Base-by-base conservation (phyloP, 176 grass and related monocot genomes). In the Themeda triandra region DNA sequence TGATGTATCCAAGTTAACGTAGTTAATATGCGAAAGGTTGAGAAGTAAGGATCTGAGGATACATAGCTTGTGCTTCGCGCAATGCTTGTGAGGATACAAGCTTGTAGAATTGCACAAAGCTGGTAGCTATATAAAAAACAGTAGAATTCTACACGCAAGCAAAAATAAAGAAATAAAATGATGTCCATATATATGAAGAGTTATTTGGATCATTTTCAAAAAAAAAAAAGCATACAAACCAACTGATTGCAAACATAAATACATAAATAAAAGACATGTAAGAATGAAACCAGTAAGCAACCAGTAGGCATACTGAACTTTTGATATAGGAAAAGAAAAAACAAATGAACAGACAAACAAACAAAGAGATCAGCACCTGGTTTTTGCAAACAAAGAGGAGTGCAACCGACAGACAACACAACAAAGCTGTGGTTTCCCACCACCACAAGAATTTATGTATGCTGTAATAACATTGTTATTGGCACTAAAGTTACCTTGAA, bases 381-480 rank as follows among this genome's bases (percentile, higher is more conserved):
- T 40, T 32, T 63, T 25, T 63, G 18, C 33, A 89, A 63, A 82
- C 21, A 71, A 53, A 42, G 2, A 33, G 10, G 54, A 51, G 48
- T 32, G 41, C 40, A 76, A 76, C 62, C 11, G 54, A 64, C 29
- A 28, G 30, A 76, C 30, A 40, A 6, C 15, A 29, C 49, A 78
- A 30, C 58, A 13, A 17, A 66, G 2, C 21, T 66, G 48, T 58
- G 73, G 25, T 77, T 64, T 54, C 19, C 31, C 32, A 19, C 13
- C 41, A 77, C 33, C 30, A 36, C 9, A 66, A 86, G 53, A 90
- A 66, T 82, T 73, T 58, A 65, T 85, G 42, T 66, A 29, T 23
- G 70, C 31, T 69, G 17, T 51, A 75, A 19, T 33, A 84, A 58
- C 54, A 58, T n/a, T 58, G 21, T 27, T 75, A 31, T 75, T 41